phyloP scores from a whole-genome alignment of 179 eudicot species.

The Amaranthus tricolor region DNA sequence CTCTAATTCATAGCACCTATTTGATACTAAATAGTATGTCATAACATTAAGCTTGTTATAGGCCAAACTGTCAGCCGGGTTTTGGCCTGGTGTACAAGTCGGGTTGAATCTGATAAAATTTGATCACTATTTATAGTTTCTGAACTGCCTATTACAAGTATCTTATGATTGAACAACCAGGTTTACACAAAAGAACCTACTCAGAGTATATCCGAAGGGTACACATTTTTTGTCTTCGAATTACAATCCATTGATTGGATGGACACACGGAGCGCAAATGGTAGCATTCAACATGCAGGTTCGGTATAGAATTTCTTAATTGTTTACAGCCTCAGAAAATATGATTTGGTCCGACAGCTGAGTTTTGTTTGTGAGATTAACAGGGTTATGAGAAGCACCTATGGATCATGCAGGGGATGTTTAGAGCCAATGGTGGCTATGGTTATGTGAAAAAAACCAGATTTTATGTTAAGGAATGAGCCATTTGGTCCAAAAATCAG shows the following conservation, averaged over 20 bases:
- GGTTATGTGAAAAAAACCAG: constrained; percentile 66
- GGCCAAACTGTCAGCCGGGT: neutral
- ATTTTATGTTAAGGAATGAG: constrained; percentile 34
- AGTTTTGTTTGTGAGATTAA: neutral
- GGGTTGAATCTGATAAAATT: neutral
- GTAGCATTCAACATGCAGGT: constrained; percentile 97
- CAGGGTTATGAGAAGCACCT: constrained; percentile 62
- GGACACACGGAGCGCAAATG: constrained; percentile 98
- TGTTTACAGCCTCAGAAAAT: neutral
- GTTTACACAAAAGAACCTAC: constrained; percentile 67
- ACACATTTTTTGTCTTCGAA: constrained; percentile 70
- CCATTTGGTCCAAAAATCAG: constrained; percentile 33
- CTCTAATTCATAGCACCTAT: no score
- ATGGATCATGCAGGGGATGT: constrained; percentile 60
- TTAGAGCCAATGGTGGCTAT: constrained; percentile 64
- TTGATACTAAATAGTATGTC: neutral
- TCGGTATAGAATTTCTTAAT: neutral
- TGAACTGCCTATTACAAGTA: neutral
- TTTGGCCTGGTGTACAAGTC: neutral
- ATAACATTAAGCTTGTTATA: neutral
- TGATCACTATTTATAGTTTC: neutral
- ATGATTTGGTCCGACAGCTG: neutral
- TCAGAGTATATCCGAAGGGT: constrained; percentile 81
- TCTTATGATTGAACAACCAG: constrained; percentile 25
- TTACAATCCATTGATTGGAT: constrained; percentile 64